These are phyloP conservation scores for Aspergillus sp. DNA, from an alignment of 2,329 filamentous ascomycete genomes.

Conservation along the genomic window DNA sequence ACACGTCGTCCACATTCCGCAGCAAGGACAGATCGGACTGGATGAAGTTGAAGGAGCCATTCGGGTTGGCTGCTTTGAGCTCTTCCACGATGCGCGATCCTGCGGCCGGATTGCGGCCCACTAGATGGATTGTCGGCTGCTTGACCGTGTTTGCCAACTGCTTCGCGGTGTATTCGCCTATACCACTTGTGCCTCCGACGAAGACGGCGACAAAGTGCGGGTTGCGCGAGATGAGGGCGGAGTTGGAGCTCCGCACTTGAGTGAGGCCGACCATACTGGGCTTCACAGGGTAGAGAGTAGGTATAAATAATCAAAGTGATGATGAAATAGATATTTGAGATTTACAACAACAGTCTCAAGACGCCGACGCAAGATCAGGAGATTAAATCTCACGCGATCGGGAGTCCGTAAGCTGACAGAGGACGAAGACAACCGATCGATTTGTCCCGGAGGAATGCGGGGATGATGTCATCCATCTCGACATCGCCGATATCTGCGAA, in stretches of 20 bases:
- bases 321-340: too few relatives aligned
- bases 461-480: too few relatives aligned
- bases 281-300: background rate
- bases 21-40: slow-evolving; percentile 39
- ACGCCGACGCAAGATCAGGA: too few relatives aligned
- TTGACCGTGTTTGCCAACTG: slow-evolving; percentile 42
- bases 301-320: too few relatives aligned
- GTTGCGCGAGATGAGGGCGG: slow-evolving; percentile 25
- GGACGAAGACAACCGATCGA: too few relatives aligned
- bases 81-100: slow-evolving; percentile 41
- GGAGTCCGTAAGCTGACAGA: too few relatives aligned
- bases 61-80: slow-evolving; percentile 42
- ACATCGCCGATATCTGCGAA: too few relatives aligned
- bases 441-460: too few relatives aligned
- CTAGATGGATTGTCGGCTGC: slow-evolving; percentile 46
- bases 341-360: too few relatives aligned
- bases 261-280: slow-evolving; percentile 8
- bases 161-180: slow-evolving; percentile 49
- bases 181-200: slow-evolving; percentile 51
- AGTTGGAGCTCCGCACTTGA: slow-evolving; percentile 13
- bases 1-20: slow-evolving; percentile 49
- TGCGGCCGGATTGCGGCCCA: slow-evolving; percentile 44
- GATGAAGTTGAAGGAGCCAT: slow-evolving; percentile 13
- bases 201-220: slow-evolving; percentile 49
- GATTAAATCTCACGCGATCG: too few relatives aligned